These are phyloP conservation scores for Cystobasidium onofrii DNA, from an alignment of 768 basidiomycete genomes.

Conservation along the genomic window DNA sequence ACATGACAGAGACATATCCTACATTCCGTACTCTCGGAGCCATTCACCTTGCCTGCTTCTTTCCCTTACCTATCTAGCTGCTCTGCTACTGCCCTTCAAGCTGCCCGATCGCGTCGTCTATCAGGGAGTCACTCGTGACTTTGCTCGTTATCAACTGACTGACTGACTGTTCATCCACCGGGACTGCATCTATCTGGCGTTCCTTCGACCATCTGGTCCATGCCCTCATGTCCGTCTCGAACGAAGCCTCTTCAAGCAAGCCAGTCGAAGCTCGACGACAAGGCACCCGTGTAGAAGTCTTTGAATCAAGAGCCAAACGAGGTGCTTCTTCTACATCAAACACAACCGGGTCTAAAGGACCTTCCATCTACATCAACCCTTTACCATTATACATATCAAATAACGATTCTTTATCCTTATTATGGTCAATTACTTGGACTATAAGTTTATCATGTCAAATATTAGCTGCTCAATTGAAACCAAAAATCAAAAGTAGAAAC, in stretches of 20 bases:
- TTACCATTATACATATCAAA: neutral
- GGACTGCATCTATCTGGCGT: too few relatives aligned
- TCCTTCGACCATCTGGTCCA: neutral
- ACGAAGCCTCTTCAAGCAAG: neutral
- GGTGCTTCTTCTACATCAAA: neutral
- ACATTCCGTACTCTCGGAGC: too few relatives aligned
- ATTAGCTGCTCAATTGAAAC: neutral
- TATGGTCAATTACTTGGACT: neutral
- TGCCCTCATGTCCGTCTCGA: neutral
- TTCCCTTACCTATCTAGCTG: too few relatives aligned
- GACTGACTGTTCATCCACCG: too few relatives aligned
- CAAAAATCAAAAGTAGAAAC: neutral
- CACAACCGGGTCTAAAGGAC: neutral
- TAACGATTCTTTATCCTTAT: neutral
- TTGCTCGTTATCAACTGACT: too few relatives aligned
- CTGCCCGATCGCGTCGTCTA: too few relatives aligned
- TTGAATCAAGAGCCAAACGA: slow-evolving; percentile 2
- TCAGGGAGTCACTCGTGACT: too few relatives aligned
- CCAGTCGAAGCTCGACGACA: neutral
- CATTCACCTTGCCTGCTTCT: too few relatives aligned
- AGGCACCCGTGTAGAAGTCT: neutral
- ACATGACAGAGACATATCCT: neutral
- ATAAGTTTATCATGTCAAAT: neutral
- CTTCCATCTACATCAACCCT: neutral
- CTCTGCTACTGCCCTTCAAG: too few relatives aligned